Base-by-base conservation (phyloP, 2,329 filamentous ascomycete species). In the Aspergillus candidus region DNA sequence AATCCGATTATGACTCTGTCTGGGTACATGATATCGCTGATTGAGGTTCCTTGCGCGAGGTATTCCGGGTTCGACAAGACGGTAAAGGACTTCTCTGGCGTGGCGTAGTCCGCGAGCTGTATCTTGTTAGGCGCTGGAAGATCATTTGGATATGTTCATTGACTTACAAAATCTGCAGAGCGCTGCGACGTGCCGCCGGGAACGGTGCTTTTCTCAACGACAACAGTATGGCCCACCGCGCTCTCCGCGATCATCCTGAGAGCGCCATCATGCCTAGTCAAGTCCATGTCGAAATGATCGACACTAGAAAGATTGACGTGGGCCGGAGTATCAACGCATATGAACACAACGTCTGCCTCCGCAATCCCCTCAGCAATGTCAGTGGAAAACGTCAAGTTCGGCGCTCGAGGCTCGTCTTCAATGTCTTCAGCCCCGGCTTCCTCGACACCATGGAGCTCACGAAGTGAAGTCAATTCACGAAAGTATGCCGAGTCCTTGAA, bases 31-130 rank as follows among this genome's bases (percentile, higher is more conserved):
- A 91, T 73, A 59, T 90, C 82, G 36, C 77, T 72, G 49, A 90
- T 77, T 4, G 86, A 86, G 4, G 84, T 88, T 41, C 86, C 86
- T 52, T 86, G 86, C 18, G 86, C 83, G 35, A 91, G 71, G 60
- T 90, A 91, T 62, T 91, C 86, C 5, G 86, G 86, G 66, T 90
- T 90, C 36, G 84, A 88, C 18, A 90, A 75, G 43, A 90, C 80
- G 60, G 89, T 83, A 59, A 89, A 89, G 49, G 77, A 74, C 11
- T 81, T 73, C 13, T 76, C 77, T 1, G 83, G 82, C 15, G 15
- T 15, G 11, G 79, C 78, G 55, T 76, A 44, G 6, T 48, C 44
- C 11, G 54, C 36, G 10, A 59, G 46, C 55, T 61, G 39, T 35
- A 22, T 15, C 15, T 15, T 15, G 15, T 15, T 15, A 15, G 15